phyloP scores from a whole-genome alignment of 2,329 filamentous ascomycete genomes.

The Emmonsia crescens region DNA sequence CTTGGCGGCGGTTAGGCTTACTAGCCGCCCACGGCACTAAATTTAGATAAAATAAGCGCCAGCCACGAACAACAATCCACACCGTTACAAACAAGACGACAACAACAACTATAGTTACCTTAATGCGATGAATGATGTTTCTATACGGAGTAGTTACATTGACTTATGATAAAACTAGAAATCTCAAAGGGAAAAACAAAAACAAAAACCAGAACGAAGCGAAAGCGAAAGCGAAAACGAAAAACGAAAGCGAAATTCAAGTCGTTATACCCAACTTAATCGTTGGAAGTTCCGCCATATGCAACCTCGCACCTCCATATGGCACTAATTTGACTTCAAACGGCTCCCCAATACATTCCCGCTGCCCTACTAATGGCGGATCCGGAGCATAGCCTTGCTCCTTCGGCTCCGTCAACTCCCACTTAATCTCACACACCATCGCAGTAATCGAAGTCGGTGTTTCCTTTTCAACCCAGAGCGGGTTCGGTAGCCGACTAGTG shows the following conservation, averaged over 20 bases:
- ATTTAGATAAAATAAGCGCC: too few species aligned
- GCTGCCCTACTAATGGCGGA: slow-evolving; percentile 22
- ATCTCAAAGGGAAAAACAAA: neutral
- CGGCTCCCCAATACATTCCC: slow-evolving; percentile 26
- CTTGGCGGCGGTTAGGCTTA: too few species aligned
- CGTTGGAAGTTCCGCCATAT: slow-evolving; percentile 36
- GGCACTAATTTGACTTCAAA: slow-evolving; percentile 32
- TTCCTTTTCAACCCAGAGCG: slow-evolving; percentile 14
- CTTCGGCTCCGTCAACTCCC: slow-evolving; percentile 19
- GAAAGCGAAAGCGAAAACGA: neutral
- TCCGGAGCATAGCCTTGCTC: slow-evolving; percentile 23
- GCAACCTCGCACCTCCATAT: slow-evolving; percentile 39
- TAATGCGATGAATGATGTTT: too few species aligned
- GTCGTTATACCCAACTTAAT: slow-evolving; percentile 11
- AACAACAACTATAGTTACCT: too few species aligned
- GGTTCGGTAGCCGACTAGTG: slow-evolving; percentile 11
- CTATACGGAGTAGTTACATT: too few species aligned
- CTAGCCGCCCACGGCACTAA: too few species aligned
- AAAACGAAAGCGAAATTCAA: neutral
- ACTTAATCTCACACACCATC: slow-evolving; percentile 30
- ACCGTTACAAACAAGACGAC: too few species aligned
- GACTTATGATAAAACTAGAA: neutral
- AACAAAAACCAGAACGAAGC: neutral
- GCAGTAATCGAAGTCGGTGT: slow-evolving; percentile 12
- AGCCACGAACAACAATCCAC: too few species aligned